These are phyloP conservation scores for Paspalum notatum DNA, from an alignment of 176 grass and related monocot species.

Conservation along the genomic window DNA sequence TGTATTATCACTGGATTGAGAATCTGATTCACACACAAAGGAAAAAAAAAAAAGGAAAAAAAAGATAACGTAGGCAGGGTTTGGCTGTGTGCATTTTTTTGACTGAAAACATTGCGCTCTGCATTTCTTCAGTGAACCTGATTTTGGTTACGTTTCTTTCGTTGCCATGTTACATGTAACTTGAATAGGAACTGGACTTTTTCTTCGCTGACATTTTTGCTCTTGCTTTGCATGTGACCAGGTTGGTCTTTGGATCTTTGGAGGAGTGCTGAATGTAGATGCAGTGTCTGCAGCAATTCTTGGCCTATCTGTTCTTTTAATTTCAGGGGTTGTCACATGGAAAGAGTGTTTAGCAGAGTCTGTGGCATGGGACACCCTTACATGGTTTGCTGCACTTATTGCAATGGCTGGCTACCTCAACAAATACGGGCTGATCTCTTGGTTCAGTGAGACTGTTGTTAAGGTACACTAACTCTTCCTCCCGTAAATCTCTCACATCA, in stretches of 20 bases:
- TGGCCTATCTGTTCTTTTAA: slow-evolving; percentile 83
- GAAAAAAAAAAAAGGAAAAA: background rate
- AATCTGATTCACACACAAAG: background rate
- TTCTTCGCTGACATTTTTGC: slow-evolving; percentile 25
- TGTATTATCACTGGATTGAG: background rate
- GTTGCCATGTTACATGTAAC: background rate
- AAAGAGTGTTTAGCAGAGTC: slow-evolving; percentile 95
- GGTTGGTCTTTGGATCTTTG: slow-evolving; percentile 99
- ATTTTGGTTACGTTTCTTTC: slow-evolving; percentile 16
- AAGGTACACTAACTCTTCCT: slow-evolving; percentile 64
- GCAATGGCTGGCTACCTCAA: slow-evolving; percentile 99
- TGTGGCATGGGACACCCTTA: slow-evolving; percentile 99
- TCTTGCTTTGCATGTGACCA: slow-evolving; percentile 49
- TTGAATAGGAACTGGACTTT: slow-evolving; percentile 2
- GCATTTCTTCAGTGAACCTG: background rate
- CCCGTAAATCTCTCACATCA: background rate
- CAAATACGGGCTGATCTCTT: slow-evolving; percentile 94
- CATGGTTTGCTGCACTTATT: slow-evolving; percentile 97
- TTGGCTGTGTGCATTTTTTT: background rate
- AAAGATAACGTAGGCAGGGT: background rate
- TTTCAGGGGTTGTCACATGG: slow-evolving; percentile 94
- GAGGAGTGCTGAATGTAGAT: slow-evolving; percentile 79
- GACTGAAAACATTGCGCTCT: background rate
- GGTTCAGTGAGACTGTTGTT: slow-evolving; percentile 98
- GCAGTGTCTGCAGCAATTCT: slow-evolving; percentile 94